These are phyloP conservation scores for Cucurbita moschata DNA, from an alignment of 306 rosid species.

Conservation along the genomic window DNA sequence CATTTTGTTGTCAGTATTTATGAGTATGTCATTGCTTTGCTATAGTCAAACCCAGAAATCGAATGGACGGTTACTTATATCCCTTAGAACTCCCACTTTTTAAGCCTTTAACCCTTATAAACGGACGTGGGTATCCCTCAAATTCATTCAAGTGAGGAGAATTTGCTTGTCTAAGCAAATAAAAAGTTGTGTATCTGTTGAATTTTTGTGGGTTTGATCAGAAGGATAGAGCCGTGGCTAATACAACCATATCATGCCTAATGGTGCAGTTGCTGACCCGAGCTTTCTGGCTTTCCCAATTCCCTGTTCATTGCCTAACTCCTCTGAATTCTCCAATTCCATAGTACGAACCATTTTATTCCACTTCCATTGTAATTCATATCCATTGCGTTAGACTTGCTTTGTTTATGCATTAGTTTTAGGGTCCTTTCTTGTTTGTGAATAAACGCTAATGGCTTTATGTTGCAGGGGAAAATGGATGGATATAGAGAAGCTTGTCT, in stretches of 20 bases:
- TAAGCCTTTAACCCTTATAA: neutral
- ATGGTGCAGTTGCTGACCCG: slow-evolving; percentile 21
- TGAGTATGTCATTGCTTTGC: slow-evolving; percentile 13
- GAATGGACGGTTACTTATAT: neutral
- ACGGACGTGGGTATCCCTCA: neutral
- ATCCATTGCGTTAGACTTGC: neutral
- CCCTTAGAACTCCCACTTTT: neutral
- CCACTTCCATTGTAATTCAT: neutral
- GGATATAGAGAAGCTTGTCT: slow-evolving; percentile 34
- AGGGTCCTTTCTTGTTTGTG: neutral
- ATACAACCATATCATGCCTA: neutral
- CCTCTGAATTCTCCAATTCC: slow-evolving; percentile 25
- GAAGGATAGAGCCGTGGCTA: neutral
- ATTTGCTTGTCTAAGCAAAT: neutral
- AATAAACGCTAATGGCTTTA: slow-evolving; percentile 7
- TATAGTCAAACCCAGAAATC: slow-evolving; percentile 24
- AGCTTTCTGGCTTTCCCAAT: slow-evolving; percentile 13
- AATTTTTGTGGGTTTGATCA: slow-evolving; percentile 31
- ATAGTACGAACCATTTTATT: slow-evolving; percentile 23
- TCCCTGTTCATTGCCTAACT: slow-evolving; percentile 20
- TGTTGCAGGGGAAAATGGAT: slow-evolving; percentile 57
- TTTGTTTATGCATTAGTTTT: neutral
- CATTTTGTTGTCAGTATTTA: slow-evolving; percentile 14
- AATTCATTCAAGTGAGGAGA: neutral
- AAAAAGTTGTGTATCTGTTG: neutral